phyloP scores from a whole-genome alignment of 2,329 filamentous ascomycete genomes.

The Scedosporium aurantiacum region DNA sequence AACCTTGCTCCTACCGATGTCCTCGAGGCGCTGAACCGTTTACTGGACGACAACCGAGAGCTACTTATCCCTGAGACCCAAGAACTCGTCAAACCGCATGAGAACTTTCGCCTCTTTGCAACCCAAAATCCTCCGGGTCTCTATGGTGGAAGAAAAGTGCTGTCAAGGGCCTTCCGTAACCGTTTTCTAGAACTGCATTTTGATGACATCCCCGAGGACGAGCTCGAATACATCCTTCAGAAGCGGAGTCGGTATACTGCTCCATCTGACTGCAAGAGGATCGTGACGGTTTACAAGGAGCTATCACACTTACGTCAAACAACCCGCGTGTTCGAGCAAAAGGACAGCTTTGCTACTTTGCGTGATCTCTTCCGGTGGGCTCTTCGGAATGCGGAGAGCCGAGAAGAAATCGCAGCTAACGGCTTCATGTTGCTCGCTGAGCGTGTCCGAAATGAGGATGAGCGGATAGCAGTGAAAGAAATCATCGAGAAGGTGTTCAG shows the following conservation, averaged over 20 bases:
- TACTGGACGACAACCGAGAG: constrained; percentile 93
- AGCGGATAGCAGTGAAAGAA: constrained; percentile 71
- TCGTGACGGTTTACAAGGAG: constrained; percentile 89
- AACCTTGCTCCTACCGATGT: constrained; percentile 97
- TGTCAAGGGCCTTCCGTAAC: constrained; percentile 93
- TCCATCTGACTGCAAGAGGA: constrained; percentile 80
- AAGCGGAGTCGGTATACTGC: constrained; percentile 77
- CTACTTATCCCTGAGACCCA: constrained; percentile 94
- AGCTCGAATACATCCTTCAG: constrained; percentile 84
- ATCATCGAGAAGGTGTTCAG: constrained; percentile 88
- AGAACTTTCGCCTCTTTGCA: constrained; percentile 95
- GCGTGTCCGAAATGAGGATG: constrained; percentile 82
- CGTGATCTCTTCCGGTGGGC: constrained; percentile 96
- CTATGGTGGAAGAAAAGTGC: constrained; percentile 85
- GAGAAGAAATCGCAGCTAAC: constrained; percentile 80
- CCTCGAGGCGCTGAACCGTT: constrained; percentile 84
- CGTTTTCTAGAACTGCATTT: constrained; percentile 95
- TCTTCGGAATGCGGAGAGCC: constrained; percentile 68
- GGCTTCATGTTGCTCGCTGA: constrained; percentile 96
- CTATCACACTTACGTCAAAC: constrained; percentile 83
- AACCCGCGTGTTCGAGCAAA: constrained; percentile 86
- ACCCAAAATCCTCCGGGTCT: constrained; percentile 94
- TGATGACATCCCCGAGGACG: constrained; percentile 92
- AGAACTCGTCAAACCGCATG: constrained; percentile 81
- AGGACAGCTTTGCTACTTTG: constrained; percentile 92